Base-by-base conservation (phyloP, 1,284 basidiomycete genomes). In the Ustilago xerochloae region DNA sequence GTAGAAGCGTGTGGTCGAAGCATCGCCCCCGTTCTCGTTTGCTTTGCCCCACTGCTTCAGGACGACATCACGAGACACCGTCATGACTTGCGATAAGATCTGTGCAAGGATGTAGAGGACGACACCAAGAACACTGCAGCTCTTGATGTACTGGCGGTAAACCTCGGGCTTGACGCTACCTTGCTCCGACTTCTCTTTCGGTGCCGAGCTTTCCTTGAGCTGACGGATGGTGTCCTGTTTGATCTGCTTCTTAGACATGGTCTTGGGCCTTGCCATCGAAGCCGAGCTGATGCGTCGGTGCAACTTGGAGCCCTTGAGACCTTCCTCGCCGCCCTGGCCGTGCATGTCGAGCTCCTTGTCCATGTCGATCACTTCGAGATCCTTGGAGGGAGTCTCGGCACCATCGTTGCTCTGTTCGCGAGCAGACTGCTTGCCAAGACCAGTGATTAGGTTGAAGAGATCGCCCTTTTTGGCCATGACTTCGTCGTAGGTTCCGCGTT, bases 401-500 rank as follows among this genome's bases (percentile, higher is more conserved):
- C 63, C 70, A 13, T 74, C 56, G 13, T 75, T 46, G 13, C 41
- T 52, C 46, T 73, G 63, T 36, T 82, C 80, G 12, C 70, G 71
- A 10, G 68, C 72, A 43, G 50, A 54, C 61, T 75, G 73, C 33
- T 76, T 53, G 81, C 86, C 87, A 46, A 87, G 87, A 20, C 75
- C 66, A 1, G 73, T 48, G 5, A 86, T 85, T n/a, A 87, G 86
- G 16, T 85, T 87, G 0, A 88, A 86, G 75, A 92, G 90, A 2
- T 88, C 84, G 4, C 85, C 85, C 39, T 88, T 87, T 35, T 87
- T 81, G 13, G 80, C 79, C 85, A 89, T 88, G 6, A 92, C 86
- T 20, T 88, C 89, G 60, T 87, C 76, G 78, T 88, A 91, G 0
- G 89, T 89, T 38, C 90, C 90, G 69, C 88, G 85, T 81, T 91